phyloP scores from a whole-genome alignment of 306 rosid species.

The Cucumis cinereus region DNA sequence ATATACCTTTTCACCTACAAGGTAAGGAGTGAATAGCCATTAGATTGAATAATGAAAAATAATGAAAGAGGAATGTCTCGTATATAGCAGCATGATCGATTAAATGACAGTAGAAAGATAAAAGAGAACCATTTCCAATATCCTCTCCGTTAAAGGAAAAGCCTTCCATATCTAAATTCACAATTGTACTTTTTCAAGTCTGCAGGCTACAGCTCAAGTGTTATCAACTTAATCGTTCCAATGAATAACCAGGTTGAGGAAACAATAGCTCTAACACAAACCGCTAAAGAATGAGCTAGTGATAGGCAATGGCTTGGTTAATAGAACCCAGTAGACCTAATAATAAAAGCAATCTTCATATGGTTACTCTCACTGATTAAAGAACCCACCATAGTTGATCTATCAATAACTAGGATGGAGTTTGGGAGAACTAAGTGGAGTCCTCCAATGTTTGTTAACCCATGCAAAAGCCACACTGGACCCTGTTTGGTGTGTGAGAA shows the following conservation, averaged over 20 bases:
- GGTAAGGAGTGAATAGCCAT: constrained; percentile 1
- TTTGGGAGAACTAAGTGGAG: background rate
- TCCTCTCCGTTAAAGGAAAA: background rate
- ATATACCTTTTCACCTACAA: constrained; percentile 80
- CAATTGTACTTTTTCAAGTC: background rate
- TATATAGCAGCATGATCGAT: background rate
- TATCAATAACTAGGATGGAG: background rate
- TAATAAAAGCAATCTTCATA: background rate
- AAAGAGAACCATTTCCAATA: background rate
- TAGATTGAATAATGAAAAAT: background rate
- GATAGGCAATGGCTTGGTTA: background rate
- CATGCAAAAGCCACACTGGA: background rate
- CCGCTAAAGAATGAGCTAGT: background rate
- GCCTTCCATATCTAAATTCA: background rate
- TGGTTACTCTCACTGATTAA: background rate
- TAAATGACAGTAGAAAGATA: background rate
- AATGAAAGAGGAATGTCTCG: background rate
- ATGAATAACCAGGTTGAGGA: background rate
- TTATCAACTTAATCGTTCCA: background rate
- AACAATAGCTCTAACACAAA: background rate
- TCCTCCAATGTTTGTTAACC: background rate
- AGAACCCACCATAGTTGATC: background rate
- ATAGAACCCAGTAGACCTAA: background rate
- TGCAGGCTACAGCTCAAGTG: background rate
- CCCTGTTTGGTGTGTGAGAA: background rate